phyloP scores from a whole-genome alignment of 192 early-diverging fungal species.

The Diversispora eburnea region DNA sequence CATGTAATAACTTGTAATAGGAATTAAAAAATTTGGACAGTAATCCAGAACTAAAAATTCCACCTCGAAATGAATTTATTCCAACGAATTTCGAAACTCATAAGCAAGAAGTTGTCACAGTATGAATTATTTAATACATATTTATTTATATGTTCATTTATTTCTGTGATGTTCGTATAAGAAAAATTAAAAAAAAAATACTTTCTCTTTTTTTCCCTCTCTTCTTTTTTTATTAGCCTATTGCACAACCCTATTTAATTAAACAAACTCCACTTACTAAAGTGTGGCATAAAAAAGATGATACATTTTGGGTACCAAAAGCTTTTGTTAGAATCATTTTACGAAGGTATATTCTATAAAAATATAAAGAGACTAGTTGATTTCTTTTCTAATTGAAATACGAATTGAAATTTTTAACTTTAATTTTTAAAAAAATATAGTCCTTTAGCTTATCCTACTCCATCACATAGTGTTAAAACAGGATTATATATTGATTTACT shows the following conservation, averaged over 20 bases:
- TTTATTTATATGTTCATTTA: background rate
- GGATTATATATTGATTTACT: conserved; percentile 36
- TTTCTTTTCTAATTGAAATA: too few relatives aligned
- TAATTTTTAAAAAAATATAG: background rate
- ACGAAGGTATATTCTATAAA: background rate
- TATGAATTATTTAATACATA: background rate
- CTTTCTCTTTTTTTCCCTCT: too few relatives aligned
- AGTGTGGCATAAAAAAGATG: conserved; percentile 94
- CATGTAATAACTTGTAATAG: conserved; percentile 28
- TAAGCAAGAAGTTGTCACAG: conserved; percentile 29
- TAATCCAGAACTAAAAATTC: conserved; percentile 35
- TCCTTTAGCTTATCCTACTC: background rate
- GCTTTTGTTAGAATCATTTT: conserved; percentile 65
- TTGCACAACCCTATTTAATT: conserved; percentile 51
- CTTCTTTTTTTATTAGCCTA: conserved; percentile 18
- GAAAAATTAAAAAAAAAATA: background rate
- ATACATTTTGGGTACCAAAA: conserved; percentile 86
- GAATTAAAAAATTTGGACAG: conserved; percentile 27
- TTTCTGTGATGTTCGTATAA: background rate
- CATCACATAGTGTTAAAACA: conserved; percentile 15
- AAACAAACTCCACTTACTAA: conserved; percentile 53
- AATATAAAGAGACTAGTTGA: too few relatives aligned
- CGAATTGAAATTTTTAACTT: background rate
- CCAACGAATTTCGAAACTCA: conserved; percentile 72
- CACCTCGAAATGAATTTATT: conserved; percentile 71